Evolutionary conservation across 108 stramenopile species (phyloP).

Genomic region (Parmales sp.): DNA sequence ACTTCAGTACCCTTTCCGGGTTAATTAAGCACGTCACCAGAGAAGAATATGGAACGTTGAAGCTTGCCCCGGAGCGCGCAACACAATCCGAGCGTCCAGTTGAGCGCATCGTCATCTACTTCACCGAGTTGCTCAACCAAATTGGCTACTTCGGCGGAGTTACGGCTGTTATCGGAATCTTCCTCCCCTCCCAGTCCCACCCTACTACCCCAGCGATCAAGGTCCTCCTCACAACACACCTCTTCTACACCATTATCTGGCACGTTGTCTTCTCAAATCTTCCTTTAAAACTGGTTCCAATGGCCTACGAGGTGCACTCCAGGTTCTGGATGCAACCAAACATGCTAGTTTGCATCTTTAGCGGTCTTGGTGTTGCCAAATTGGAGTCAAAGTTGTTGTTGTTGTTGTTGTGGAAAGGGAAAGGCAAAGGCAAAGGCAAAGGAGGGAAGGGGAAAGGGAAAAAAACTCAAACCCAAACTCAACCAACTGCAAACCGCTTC

Average conservation of each 20-base stretch:
- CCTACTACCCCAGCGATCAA: no score
- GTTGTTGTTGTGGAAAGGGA: background rate
- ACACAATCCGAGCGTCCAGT: background rate
- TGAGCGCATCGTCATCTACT: background rate
- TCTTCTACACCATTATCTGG: conserved; percentile 37
- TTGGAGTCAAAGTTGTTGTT: background rate
- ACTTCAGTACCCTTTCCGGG: conserved; percentile 22
- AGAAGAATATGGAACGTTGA: conserved; percentile 41
- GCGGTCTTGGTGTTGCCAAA: background rate
- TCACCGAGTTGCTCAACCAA: background rate
- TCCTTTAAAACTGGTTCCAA: conserved; percentile 22
- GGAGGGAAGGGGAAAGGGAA: no score
- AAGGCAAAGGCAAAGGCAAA: no score
- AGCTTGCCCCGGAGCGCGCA: conserved; percentile 25
- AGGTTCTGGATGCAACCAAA: conserved; percentile 56
- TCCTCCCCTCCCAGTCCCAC: background rate
- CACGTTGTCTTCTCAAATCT: conserved; percentile 39
- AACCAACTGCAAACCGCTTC: background rate
- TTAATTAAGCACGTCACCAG: conserved; percentile 35
- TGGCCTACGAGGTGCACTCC: conserved; percentile 40
- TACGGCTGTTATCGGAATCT: background rate
- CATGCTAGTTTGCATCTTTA: conserved; percentile 12
- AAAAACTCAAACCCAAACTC: no score
- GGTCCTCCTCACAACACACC: conserved; percentile 8
- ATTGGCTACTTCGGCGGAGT: background rate